Percentiles rank a stretch among this genome's conserved stretches.
Conservation (phyloP, 352 stramenopile genomes). For the Phytophthora litchii region DNA sequence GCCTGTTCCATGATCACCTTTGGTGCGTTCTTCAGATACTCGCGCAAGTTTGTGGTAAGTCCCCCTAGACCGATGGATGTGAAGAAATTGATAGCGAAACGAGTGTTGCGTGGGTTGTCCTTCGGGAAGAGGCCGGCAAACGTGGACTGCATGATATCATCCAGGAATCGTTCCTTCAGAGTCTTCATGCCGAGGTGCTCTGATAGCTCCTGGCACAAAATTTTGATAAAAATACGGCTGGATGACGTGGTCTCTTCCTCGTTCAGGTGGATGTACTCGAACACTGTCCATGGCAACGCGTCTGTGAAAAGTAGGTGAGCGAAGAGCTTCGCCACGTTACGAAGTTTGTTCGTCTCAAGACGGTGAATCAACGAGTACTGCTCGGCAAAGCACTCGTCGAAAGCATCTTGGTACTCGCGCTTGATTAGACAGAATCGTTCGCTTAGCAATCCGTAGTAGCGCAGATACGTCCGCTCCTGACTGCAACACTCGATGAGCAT, state of each 20-base stretch:
- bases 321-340: slow-evolving; percentile 99
- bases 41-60: slow-evolving; percentile 96
- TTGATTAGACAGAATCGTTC: slow-evolving; percentile 97
- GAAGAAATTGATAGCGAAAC: slow-evolving; percentile 99
- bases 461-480: slow-evolving; percentile 97
- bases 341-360: slow-evolving; percentile 98
- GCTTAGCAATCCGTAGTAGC: slow-evolving; percentile 97
- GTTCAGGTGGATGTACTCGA: slow-evolving; percentile 97
- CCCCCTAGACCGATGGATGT: slow-evolving; percentile 98
- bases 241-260: slow-evolving; percentile 99
- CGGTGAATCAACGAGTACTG: slow-evolving; percentile 97
- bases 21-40: slow-evolving; percentile 96
- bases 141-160: slow-evolving; percentile 90
- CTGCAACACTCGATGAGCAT: slow-evolving; percentile 99
- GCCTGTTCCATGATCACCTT: slow-evolving; percentile 92
- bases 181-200: slow-evolving; percentile 96
- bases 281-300: slow-evolving; percentile 97
- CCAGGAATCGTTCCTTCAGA: slow-evolving; percentile 95
- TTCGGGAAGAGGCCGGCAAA: slow-evolving; percentile 97
- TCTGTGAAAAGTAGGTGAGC: slow-evolving; percentile 98
- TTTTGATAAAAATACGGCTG: slow-evolving; percentile 99
- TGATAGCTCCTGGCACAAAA: slow-evolving; percentile 97
- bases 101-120: slow-evolving; percentile 97
- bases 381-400: slow-evolving; percentile 93
- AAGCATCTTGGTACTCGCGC: slow-evolving; percentile 95